These are phyloP conservation scores for Anastatica hierochuntica DNA, from an alignment of 345 rosid species.

Conservation along the genomic window DNA sequence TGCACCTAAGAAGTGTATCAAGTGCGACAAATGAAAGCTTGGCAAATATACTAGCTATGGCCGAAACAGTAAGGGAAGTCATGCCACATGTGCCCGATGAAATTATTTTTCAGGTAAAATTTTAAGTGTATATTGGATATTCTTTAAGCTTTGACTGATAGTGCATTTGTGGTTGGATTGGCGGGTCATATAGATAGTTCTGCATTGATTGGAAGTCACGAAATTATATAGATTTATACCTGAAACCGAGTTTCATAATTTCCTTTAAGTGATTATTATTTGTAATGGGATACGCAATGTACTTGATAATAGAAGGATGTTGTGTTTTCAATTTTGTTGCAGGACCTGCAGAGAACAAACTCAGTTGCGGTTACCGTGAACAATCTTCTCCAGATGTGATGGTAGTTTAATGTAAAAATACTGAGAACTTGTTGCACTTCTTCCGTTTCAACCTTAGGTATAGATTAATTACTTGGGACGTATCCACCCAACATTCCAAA, in stretches of 20 bases:
- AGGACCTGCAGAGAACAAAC: constrained; percentile 96
- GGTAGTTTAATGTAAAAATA: neutral
- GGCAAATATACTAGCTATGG: constrained; percentile 82
- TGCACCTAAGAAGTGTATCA: constrained; percentile 52
- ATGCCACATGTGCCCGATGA: constrained; percentile 92
- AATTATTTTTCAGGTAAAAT: constrained; percentile 70
- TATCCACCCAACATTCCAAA: neutral
- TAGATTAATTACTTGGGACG: constrained; percentile 14
- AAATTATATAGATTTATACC: no score
- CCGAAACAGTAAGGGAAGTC: constrained; percentile 90
- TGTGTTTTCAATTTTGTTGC: constrained; percentile 22
- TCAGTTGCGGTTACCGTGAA: constrained; percentile 86
- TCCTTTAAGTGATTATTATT: no score
- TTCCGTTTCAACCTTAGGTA: neutral
- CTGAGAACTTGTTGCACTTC: no score
- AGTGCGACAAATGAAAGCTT: constrained; percentile 43
- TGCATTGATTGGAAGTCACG: no score
- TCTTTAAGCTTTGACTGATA: no score
- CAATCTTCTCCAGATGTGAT: constrained; percentile 94
- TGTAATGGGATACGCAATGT: no score
- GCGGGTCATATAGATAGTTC: no score
- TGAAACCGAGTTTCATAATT: neutral
- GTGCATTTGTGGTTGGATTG: no score
- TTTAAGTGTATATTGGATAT: neutral
- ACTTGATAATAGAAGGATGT: constrained; percentile 2